A percentile compares a stretch with the other conserved stretches of the same genome.
Conservation (phyloP, 139 green algal species). For the Chlamydomonas sp. region DNA sequence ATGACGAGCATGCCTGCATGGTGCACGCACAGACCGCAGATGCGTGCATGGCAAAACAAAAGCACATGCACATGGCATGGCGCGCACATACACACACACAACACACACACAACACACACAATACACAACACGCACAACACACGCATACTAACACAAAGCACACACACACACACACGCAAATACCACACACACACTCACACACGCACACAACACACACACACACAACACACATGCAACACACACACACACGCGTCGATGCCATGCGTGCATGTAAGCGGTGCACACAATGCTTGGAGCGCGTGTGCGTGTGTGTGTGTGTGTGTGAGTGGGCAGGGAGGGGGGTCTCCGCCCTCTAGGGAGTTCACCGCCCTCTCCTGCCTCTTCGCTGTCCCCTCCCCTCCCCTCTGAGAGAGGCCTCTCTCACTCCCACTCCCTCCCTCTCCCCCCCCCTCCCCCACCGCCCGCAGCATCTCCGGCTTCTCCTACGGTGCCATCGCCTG, state of each 20-base stretch:
- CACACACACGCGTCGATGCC: too few species aligned
- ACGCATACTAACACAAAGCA: too few species aligned
- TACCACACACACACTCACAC: too few species aligned
- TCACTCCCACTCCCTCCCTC: too few species aligned
- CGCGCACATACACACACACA: too few species aligned
- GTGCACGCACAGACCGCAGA: not conserved
- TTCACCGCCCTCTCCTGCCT: not conserved
- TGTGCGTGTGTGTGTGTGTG: not conserved
- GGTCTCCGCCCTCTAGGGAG: not conserved
- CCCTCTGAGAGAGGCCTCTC: too few species aligned
- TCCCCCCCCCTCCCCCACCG: not conserved
- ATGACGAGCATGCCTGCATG: not conserved
- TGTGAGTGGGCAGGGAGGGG: not conserved
- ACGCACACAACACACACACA: too few species aligned
- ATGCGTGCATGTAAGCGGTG: too few species aligned
- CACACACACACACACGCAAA: too few species aligned
- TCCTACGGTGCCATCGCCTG: constrained; percentile 36
- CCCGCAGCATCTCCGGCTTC: constrained; percentile 26
- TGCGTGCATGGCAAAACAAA: not conserved
- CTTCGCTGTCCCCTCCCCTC: not conserved
- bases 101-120: too few species aligned
- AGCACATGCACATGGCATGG: not conserved
- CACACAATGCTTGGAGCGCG: not conserved
- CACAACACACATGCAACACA: too few species aligned
- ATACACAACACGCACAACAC: too few species aligned